Conservation (phyloP, 176 grass and related monocot species). For the Echinochloa phyllopogon region DNA sequence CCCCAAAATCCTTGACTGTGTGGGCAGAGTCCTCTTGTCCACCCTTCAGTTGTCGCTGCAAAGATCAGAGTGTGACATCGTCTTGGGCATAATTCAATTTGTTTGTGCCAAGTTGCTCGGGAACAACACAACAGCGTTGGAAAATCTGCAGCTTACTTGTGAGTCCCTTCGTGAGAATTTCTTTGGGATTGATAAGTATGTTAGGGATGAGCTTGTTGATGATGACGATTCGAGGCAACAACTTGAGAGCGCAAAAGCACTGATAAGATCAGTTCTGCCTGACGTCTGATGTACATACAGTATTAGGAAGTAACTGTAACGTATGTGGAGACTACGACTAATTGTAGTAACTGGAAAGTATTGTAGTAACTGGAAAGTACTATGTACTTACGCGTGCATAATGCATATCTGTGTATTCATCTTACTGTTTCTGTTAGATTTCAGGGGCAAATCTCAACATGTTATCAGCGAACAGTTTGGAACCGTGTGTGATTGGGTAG, state of each 20-base stretch:
- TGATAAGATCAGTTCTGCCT: slow-evolving; percentile 64
- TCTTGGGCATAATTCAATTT: slow-evolving; percentile 68
- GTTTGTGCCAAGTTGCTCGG: slow-evolving; percentile 69
- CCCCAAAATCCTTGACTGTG: slow-evolving; percentile 65
- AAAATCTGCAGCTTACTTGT: slow-evolving; percentile 54
- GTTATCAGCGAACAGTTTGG: no score
- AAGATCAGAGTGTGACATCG: slow-evolving; percentile 47
- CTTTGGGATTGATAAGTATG: slow-evolving; percentile 50
- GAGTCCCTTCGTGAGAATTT: slow-evolving; percentile 56
- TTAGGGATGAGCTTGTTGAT: slow-evolving; percentile 40
- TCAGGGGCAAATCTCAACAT: neutral
- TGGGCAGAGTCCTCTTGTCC: slow-evolving; percentile 57
- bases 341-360: neutral
- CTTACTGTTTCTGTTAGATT: neutral
- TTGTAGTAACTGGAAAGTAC: neutral
- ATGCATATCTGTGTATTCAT: neutral
- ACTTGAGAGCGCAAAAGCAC: slow-evolving; percentile 59
- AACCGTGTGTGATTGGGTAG: neutral
- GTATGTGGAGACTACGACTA: neutral
- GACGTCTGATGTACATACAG: slow-evolving; percentile 49
- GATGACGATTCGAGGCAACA: slow-evolving; percentile 48
- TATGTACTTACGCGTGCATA: neutral
- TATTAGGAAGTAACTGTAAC: neutral
- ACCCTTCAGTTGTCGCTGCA: slow-evolving; percentile 43
- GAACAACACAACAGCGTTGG: slow-evolving; percentile 15